Conservation (phyloP, 768 basidiomycete species). For the Mycena galopus region DNA sequence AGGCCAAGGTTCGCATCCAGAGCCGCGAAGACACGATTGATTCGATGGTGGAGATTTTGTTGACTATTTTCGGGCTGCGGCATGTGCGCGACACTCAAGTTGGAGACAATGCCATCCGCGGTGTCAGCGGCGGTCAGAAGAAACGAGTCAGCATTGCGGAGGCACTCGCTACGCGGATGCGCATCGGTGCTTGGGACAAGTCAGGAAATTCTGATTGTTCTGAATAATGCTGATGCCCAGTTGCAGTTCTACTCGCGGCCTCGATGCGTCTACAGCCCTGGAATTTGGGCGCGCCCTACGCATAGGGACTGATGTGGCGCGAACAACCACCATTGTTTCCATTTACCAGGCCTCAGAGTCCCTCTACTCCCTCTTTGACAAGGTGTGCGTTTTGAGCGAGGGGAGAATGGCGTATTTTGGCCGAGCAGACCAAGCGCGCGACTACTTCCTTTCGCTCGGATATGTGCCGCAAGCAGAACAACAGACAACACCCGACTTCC, state of each 20-base stretch:
- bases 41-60: slow-evolving; percentile 66
- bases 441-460: slow-evolving; percentile 73
- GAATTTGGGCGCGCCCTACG: slow-evolving; percentile 80
- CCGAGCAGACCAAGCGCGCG: slow-evolving; percentile 69
- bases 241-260: slow-evolving; percentile 72
- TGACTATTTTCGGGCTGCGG: slow-evolving; percentile 80
- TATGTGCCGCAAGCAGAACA: slow-evolving; percentile 68
- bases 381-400: slow-evolving; percentile 83
- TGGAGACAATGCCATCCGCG: slow-evolving; percentile 80
- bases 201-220: slow-evolving; percentile 36
- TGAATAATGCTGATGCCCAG: background rate
- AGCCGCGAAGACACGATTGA: slow-evolving; percentile 59
- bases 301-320: slow-evolving; percentile 68
- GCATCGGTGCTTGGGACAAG: slow-evolving; percentile 86
- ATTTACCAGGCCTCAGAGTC: slow-evolving; percentile 86
- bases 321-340: slow-evolving; percentile 76
- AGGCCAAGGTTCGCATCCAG: slow-evolving; percentile 55
- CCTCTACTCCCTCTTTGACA: slow-evolving; percentile 70
- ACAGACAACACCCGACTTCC: slow-evolving; percentile 76
- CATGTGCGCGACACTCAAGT: slow-evolving; percentile 81
- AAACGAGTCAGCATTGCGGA: slow-evolving; percentile 89
- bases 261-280: slow-evolving; percentile 78
- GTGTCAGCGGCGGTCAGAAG: slow-evolving; percentile 81
- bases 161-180: slow-evolving; percentile 70
- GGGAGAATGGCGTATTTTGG: slow-evolving; percentile 84